phyloP scores from a whole-genome alignment of 306 rosid species.

The Pterocarpus macrocarpus region DNA sequence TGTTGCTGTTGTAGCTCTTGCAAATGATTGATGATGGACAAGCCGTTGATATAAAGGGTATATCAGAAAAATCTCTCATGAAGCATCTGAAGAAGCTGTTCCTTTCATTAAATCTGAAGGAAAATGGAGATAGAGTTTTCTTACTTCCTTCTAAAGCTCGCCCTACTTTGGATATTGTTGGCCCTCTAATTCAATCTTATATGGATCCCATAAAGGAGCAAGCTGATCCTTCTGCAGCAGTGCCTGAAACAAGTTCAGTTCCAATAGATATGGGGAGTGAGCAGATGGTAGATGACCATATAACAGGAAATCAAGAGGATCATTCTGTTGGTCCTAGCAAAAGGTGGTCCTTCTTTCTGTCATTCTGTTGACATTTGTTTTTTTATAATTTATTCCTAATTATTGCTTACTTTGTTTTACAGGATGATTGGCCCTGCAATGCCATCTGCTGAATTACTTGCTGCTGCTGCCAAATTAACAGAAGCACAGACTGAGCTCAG shows the following conservation, averaged over 20 bases:
- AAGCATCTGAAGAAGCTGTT: slow-evolving; percentile 81
- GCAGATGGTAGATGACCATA: slow-evolving; percentile 50
- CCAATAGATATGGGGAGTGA: slow-evolving; percentile 46
- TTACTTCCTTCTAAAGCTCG: slow-evolving; percentile 68
- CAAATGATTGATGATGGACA: slow-evolving; percentile 93
- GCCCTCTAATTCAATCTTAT: slow-evolving; percentile 61
- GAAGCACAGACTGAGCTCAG: slow-evolving; percentile 88
- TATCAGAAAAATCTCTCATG: slow-evolving; percentile 70
- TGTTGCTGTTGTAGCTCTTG: slow-evolving; percentile 66
- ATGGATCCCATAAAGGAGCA: slow-evolving; percentile 46
- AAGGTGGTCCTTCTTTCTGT: slow-evolving; percentile 58
- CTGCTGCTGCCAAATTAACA: slow-evolving; percentile 95
- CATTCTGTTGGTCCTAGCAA: slow-evolving; percentile 66
- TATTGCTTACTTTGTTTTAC: slow-evolving; percentile 44
- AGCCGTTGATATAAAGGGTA: slow-evolving; percentile 92
- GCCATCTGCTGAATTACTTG: slow-evolving; percentile 95
- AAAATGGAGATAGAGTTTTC: slow-evolving; percentile 75
- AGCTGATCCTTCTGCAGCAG: slow-evolving; percentile 39
- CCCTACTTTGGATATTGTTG: slow-evolving; percentile 82
- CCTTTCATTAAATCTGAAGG: slow-evolving; percentile 71
- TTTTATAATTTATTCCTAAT: background rate
- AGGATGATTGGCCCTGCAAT: slow-evolving; percentile 91
- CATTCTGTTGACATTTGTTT: background rate
- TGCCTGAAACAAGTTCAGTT: slow-evolving; percentile 54
- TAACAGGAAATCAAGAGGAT: slow-evolving; percentile 51